A percentile compares a stretch with the other conserved stretches of the same genome.
Evolutionary conservation across 352 stramenopile genomes (phyloP).

Genomic region (Globisporangium abappressorium): DNA sequence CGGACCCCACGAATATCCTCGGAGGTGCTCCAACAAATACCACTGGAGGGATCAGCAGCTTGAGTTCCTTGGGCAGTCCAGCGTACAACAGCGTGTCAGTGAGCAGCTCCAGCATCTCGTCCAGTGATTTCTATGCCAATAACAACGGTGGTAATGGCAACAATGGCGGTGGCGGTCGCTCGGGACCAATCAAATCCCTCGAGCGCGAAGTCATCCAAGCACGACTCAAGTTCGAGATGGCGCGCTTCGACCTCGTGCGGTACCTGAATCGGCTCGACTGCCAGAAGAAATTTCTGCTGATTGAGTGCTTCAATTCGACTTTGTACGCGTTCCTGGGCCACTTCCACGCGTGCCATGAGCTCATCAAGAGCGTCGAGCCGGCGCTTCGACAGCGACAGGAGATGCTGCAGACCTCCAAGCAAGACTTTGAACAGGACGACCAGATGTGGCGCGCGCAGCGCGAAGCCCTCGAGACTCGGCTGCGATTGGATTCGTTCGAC

Average conservation of each 20-base stretch:
- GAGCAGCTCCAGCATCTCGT: constrained; percentile 12
- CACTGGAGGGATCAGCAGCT: background rate
- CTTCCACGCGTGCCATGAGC: constrained; percentile 78
- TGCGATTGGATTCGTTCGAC: constrained; percentile 51
- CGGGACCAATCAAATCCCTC: constrained; percentile 28
- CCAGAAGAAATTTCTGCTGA: constrained; percentile 82
- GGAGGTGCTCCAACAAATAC: background rate
- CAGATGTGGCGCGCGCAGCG: constrained; percentile 72
- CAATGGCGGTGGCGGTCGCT: background rate
- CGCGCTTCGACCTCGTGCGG: constrained; percentile 81
- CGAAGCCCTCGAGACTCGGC: constrained; percentile 49
- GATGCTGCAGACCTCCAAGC: constrained; percentile 55
- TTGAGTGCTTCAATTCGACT: constrained; percentile 84
- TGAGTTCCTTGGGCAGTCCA: constrained; percentile 13
- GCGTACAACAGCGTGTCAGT: constrained; percentile 4
- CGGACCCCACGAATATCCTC: constrained; percentile 20
- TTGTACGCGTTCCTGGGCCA: constrained; percentile 78
- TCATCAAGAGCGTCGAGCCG: constrained; percentile 75
- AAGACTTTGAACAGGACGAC: constrained; percentile 74
- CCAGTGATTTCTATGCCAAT: constrained; percentile 6
- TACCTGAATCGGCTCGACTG: constrained; percentile 81
- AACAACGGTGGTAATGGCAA: background rate
- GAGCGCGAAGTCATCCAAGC: constrained; percentile 66
- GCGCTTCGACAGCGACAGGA: constrained; percentile 65
- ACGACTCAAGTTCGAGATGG: constrained; percentile 72